Evolutionary conservation across 495 filamentous ascomycete genomes (phyloP).

Genomic region (Monascus purpureus): DNA sequence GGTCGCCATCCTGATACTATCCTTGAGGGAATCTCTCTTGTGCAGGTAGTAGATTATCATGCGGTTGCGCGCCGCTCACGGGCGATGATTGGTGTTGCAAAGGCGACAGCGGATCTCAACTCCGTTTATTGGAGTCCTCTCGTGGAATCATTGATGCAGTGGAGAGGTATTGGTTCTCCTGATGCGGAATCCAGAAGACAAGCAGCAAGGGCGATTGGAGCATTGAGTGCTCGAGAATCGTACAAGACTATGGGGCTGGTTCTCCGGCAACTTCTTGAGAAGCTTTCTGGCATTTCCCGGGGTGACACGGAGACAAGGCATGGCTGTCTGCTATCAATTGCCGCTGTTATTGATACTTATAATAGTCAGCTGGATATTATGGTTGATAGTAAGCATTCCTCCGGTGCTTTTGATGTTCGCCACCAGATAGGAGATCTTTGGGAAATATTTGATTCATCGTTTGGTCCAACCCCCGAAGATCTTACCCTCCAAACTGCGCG

Average conservation of each 20-base stretch:
- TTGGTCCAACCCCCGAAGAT: slow-evolving; percentile 26
- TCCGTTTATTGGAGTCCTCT: slow-evolving; percentile 56
- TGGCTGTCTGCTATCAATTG: slow-evolving; percentile 50
- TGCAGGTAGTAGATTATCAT: slow-evolving; percentile 87
- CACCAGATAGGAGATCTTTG: slow-evolving; percentile 18
- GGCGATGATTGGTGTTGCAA: slow-evolving; percentile 63
- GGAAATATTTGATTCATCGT: slow-evolving; percentile 24
- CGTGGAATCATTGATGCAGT: slow-evolving; percentile 57
- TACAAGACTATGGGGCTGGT: slow-evolving; percentile 19
- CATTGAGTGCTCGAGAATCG: slow-evolving; percentile 28
- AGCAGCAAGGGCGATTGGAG: slow-evolving; percentile 56
- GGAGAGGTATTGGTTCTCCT: slow-evolving; percentile 71
- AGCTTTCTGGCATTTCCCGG: slow-evolving; percentile 32
- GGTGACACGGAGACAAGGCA: slow-evolving; percentile 55
- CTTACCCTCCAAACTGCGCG: slow-evolving; percentile 38
- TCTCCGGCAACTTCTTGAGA: slow-evolving; percentile 26
- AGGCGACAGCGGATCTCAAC: slow-evolving; percentile 48
- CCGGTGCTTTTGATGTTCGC: slow-evolving; percentile 10
- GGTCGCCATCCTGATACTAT: slow-evolving; percentile 83
- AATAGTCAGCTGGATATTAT: slow-evolving; percentile 4
- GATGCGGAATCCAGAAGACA: slow-evolving; percentile 59
- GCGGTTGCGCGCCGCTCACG: slow-evolving; percentile 74
- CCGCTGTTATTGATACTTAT: slow-evolving; percentile 26
- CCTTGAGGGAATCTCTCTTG: slow-evolving; percentile 62
- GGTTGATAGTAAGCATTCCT: not conserved